phyloP scores from a whole-genome alignment of 306 rosid genomes.

The Boehmeria nivea region DNA sequence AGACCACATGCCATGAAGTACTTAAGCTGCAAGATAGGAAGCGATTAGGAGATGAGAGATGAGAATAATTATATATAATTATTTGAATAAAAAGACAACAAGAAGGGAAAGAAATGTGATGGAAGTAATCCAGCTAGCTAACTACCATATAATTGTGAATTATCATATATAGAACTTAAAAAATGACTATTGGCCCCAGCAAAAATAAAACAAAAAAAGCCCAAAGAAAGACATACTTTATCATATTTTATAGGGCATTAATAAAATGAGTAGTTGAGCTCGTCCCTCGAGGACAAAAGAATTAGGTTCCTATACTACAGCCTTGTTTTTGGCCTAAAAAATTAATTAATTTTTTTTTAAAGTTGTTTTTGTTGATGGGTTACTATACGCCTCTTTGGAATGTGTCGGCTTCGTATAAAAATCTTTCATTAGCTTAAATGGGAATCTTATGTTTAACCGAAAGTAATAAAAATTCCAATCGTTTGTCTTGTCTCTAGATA shows the following conservation, averaged over 20 bases:
- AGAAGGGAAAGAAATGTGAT: slow-evolving; percentile 4
- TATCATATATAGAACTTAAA: not conserved
- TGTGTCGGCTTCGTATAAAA: not conserved
- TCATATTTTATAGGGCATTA: slow-evolving; percentile 16
- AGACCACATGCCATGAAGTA: not conserved
- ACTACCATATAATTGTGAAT: slow-evolving; percentile 7
- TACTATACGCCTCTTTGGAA: not conserved
- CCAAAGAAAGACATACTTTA: slow-evolving; percentile 20
- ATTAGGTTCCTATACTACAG: slow-evolving; percentile 1
- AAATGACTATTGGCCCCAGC: too few relatives aligned
- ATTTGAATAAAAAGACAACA: not conserved
- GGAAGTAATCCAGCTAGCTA: slow-evolving; percentile 34
- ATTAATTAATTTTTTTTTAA: not conserved
- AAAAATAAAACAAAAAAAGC: not conserved
- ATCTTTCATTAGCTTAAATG: too few relatives aligned
- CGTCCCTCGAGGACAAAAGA: slow-evolving; percentile 8
- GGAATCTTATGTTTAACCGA: too few relatives aligned
- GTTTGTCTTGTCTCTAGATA: too few relatives aligned
- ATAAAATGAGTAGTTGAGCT: slow-evolving; percentile 28
- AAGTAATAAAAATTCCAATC: too few relatives aligned
- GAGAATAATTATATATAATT: too few relatives aligned
- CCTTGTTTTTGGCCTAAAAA: not conserved
- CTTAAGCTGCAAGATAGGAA: too few relatives aligned
- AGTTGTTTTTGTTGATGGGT: slow-evolving; percentile 8
- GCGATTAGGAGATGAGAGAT: too few relatives aligned